Evolutionary conservation across 2,329 filamentous ascomycete genomes (phyloP).

Genomic region (Claviceps citrina): DNA sequence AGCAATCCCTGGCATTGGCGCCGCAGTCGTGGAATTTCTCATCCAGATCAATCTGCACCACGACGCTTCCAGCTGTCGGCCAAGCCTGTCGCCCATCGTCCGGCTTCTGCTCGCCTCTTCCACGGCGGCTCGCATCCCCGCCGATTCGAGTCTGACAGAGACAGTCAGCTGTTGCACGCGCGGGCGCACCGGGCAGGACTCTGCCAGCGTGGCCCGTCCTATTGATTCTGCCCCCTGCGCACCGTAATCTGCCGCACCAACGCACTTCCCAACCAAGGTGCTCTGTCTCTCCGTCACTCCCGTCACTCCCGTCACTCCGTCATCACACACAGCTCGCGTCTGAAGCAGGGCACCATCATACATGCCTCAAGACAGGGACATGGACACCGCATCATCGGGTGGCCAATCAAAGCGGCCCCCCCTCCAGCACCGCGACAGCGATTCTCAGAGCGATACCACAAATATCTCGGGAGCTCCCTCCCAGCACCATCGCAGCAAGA

Average conservation of each 20-base stretch:
- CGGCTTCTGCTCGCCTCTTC: neutral
- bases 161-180: neutral
- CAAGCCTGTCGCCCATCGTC: neutral
- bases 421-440: constrained; percentile 22
- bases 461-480: constrained; percentile 10
- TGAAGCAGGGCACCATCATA: constrained; percentile 10
- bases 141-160: neutral
- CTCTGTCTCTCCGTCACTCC: neutral
- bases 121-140: neutral
- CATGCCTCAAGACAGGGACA: constrained; percentile 31
- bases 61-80: neutral
- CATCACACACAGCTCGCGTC: neutral
- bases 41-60: neutral
- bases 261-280: neutral
- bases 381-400: constrained; percentile 30
- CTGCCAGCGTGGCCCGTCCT: neutral
- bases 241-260: neutral
- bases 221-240: neutral
- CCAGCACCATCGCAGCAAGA: constrained; percentile 18
- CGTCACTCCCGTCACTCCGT: neutral
- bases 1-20: neutral
- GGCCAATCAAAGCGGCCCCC: constrained; percentile 42
- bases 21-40: neutral
- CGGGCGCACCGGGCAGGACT: neutral
- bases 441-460: constrained; percentile 18